Evolutionary conservation across 108 stramenopile species (phyloP).

Genomic region (Fragilariopsis cylindrus): DNA sequence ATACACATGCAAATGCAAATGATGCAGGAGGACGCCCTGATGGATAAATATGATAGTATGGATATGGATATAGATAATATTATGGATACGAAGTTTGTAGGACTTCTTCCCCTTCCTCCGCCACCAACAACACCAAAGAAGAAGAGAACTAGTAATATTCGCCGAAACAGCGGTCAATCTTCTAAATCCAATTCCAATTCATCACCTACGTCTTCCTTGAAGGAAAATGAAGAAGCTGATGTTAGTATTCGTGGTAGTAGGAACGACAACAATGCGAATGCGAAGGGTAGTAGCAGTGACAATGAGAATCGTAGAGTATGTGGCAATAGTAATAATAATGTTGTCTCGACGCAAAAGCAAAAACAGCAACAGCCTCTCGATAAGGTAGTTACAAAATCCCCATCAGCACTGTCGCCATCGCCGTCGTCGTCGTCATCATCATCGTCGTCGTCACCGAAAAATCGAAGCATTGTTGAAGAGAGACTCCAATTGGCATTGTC

Average conservation of each 20-base stretch:
- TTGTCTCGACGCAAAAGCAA: neutral
- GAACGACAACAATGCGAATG: neutral
- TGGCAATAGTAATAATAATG: neutral
- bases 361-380: neutral
- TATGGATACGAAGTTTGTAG: conserved; percentile 14
- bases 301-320: neutral
- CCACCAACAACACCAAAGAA: conserved; percentile 29
- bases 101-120: conserved; percentile 36
- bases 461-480: conserved; percentile 23
- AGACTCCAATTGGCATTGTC: conserved; percentile 28
- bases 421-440: neutral
- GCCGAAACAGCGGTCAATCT: neutral
- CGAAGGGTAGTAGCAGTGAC: neutral
- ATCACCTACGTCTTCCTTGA: neutral
- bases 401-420: neutral
- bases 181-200: neutral
- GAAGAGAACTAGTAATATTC: neutral
- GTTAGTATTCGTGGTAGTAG: neutral
- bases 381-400: neutral
- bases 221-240: conserved; percentile 3
- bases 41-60: too few relatives aligned
- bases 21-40: too few relatives aligned
- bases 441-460: neutral
- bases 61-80: too few relatives aligned
- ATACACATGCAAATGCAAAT: neutral